Evolutionary conservation across 768 basidiomycete species (phyloP).

Genomic region (Psilocybe cyanescens): DNA sequence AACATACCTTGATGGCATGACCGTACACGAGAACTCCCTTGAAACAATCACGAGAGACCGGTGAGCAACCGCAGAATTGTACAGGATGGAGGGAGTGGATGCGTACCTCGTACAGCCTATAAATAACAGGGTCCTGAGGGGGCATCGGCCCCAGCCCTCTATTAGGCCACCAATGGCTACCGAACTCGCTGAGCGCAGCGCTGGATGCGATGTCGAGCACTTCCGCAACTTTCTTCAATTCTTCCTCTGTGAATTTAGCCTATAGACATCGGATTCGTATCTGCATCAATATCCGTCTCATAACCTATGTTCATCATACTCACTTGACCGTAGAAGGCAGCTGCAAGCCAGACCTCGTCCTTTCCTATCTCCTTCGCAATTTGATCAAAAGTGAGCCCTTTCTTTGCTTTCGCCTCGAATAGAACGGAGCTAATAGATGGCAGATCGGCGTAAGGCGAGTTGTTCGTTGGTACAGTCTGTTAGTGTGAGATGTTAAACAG

Average conservation of each 20-base stretch:
- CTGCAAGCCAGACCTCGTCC: conserved; percentile 84
- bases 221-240: conserved; percentile 55
- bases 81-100: conserved; percentile 29
- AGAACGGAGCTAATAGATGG: conserved; percentile 53
- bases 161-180: conserved; percentile 75
- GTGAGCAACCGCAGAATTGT: not conserved
- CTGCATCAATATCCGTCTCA: too few species aligned
- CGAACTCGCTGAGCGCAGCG: conserved; percentile 48
- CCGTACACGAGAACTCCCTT: conserved; percentile 80
- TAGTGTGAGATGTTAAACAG: not conserved
- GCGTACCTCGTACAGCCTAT: conserved; percentile 77
- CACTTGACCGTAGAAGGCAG: conserved; percentile 83
- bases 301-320: not conserved
- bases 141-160: conserved; percentile 72
- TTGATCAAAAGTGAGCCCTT: conserved; percentile 73
- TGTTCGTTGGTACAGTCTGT: conserved; percentile 47
- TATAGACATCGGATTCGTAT: conserved; percentile 25
- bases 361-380: conserved; percentile 67
- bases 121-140: conserved; percentile 80
- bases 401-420: conserved; percentile 69
- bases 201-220: conserved; percentile 51
- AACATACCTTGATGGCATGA: conserved; percentile 52
- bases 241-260: conserved; percentile 71
- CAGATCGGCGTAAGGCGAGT: conserved; percentile 50
- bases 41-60: too few species aligned